phyloP scores from a whole-genome alignment of 192 early-diverging fungal species.

The Coemansia sp. region DNA sequence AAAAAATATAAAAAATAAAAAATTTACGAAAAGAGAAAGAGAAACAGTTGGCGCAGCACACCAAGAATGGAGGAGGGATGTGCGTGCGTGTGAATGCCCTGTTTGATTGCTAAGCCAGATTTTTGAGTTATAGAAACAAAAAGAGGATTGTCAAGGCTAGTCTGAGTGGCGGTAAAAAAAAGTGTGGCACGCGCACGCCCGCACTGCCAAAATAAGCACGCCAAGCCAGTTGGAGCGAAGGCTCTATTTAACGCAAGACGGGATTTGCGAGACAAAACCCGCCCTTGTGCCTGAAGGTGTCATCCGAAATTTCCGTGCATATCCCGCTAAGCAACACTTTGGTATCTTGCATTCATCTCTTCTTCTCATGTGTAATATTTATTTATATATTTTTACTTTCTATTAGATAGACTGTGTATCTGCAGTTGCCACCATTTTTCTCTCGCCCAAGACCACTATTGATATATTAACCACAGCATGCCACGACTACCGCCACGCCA shows the following conservation, averaged over 20 bases:
- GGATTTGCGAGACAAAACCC: background rate
- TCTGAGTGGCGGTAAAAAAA: background rate
- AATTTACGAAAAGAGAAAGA: slow-evolving; percentile 3
- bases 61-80: background rate
- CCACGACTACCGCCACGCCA: slow-evolving; percentile 9
- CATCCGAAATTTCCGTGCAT: background rate
- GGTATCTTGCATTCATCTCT: background rate
- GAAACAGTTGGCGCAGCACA: background rate
- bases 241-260: background rate
- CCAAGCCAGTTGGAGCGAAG: background rate
- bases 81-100: background rate
- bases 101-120: background rate
- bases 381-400: background rate
- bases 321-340: background rate
- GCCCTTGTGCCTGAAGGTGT: background rate
- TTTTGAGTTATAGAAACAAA: too few species aligned
- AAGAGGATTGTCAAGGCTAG: background rate
- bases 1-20: slow-evolving; percentile 11
- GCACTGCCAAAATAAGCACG: background rate
- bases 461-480: background rate
- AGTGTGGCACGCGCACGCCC: background rate
- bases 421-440: background rate
- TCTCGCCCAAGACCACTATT: background rate
- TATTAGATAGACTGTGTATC: background rate
- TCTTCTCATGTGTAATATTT: background rate